These are phyloP conservation scores for Cutaneotrichosporon arboriforme DNA, from an alignment of 1,284 basidiomycete species.

Conservation along the genomic window DNA sequence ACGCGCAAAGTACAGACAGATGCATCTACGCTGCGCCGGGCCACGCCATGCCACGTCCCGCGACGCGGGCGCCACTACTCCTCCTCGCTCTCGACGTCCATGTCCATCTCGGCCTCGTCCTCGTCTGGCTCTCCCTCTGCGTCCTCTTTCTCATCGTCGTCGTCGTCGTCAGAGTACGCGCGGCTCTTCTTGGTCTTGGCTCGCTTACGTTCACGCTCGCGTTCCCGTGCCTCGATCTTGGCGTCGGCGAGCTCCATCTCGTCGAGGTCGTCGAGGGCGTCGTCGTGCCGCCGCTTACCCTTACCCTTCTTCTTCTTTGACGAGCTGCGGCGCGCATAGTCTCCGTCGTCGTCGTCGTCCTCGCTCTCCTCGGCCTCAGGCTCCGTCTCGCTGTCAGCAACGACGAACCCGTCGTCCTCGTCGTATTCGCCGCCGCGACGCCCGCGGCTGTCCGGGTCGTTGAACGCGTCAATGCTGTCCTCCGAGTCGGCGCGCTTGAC, in stretches of 20 bases:
- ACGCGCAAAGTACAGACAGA: no score
- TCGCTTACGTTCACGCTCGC: conserved; percentile 29
- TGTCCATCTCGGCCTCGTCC: conserved; percentile 33
- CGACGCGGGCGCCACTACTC: conserved; percentile 23
- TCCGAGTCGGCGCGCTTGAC: conserved; percentile 16
- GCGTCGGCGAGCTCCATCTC: conserved; percentile 38
- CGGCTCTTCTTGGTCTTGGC: conserved; percentile 9
- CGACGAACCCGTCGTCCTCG: conserved; percentile 46
- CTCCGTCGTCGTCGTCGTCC: conserved; percentile 20
- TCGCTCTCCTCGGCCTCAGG: conserved; percentile 18
- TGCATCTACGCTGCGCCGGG: no score
- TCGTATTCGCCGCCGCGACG: conserved; percentile 27
- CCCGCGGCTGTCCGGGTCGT: conserved; percentile 3
- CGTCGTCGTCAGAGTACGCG: conserved; percentile 15
- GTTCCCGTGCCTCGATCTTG: conserved; percentile 29
- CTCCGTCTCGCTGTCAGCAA: conserved; percentile 37
- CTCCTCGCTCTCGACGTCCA: conserved; percentile 46
- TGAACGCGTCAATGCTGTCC: conserved; percentile 6
- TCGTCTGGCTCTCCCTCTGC: conserved; percentile 22
- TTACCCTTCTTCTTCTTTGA: conserved; percentile 15
- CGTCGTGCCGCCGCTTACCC: conserved; percentile 16
- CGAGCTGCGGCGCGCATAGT: conserved; percentile 1
- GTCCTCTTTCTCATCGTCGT: conserved; percentile 8
- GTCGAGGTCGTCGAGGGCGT: conserved; percentile 25
- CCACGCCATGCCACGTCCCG: no score